Evolutionary conservation across 169 alveolate species (phyloP), one percentile per base, ranked within the genome.

Genomic region (Cystoisospora suis): DNA sequence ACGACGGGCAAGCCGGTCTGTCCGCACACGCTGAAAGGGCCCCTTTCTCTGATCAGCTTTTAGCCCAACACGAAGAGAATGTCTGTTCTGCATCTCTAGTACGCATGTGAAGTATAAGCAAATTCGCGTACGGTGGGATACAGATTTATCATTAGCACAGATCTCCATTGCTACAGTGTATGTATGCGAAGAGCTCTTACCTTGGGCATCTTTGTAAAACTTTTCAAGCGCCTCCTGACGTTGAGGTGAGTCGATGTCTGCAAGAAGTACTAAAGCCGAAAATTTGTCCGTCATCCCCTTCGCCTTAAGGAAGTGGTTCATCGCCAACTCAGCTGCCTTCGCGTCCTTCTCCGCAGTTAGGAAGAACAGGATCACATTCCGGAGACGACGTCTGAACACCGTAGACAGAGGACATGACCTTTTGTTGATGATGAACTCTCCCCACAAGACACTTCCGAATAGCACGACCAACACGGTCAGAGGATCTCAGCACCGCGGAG

Each of bases 341-440:
- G 15, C 32, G 79, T 90, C 89, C 23, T 75, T 42, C 42, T 12
- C 40, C 49, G 49, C 91, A 27, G 94, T 45, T 34, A 93, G 90
- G 88, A 83, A 85, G 59, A 27, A 87, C 79, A 93, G 81, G 65
- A 87, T 49, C 34, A 89, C 90, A 29, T 91, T 91, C 38, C 95
- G 93, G 56, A 93, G 83, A 29, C 91, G 92, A 36, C 95, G 72
- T 36, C 91, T 89, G 83, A 90, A 81, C 34, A 81, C n/a, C n/a
- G n/a, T n/a, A n/a, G n/a, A n/a, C n/a, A n/a, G n/a, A n/a, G n/a
- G n/a, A n/a, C n/a, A n/a, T n/a, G n/a, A n/a, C n/a, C n/a, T n/a
- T n/a, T n/a, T n/a, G n/a, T n/a, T n/a, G n/a, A n/a, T n/a, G n/a
- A n/a, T n/a, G n/a, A n/a, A n/a, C n/a, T n/a, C n/a, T n/a, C n/a